Base-by-base conservation (phyloP, 306 rosid genomes). In the Nissolia schottii region DNA sequence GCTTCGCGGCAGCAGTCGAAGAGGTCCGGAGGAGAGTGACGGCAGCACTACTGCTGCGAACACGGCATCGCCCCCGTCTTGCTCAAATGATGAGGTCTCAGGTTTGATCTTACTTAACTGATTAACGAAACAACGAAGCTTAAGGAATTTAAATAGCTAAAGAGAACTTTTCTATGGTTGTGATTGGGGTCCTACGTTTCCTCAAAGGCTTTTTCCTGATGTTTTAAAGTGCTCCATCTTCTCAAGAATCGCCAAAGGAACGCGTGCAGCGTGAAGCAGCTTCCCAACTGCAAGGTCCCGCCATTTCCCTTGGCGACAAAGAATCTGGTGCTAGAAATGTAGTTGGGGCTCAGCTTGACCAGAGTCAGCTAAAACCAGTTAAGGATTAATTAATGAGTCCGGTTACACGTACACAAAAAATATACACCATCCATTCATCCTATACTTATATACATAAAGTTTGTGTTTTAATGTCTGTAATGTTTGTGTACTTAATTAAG, bases 151-250 rank as follows among this genome's bases (percentile, higher is more conserved):
- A 41, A 54, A 58, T 27, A 29, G 53, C 31, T 45, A 56, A 11
- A 67, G n/a, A n/a, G 1, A 62, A 65, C 67, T 11, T n/a, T n/a
- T 49, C 46, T 77, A 48, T 45, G 60, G 60, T 76, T 83, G 64
- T 77, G 76, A 64, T 60, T 71, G 54, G 13, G 41, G 58, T 79
- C 73, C 80, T 72, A 61, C 81, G 68, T 82, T 74, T 55, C 76
- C 81, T 79, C 78, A 73, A 58, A 60, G 83, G 64, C 74, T 68
- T 79, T 80, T 81, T 84, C 80, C 82, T 80, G 86, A 88, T 79
- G 83, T 72, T 84, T 61, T 76, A 86, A n/a, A 87, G 89, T 86
- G 82, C 74, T 87, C 89, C 85, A 81, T 82, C 86, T 86, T 86
- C 83, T 84, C 82, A 88, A 89, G 90, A 77, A 83, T 82, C 71